These are phyloP conservation scores for Sparassis latifolia DNA, from an alignment of 1,284 basidiomycete genomes.

Conservation along the genomic window DNA sequence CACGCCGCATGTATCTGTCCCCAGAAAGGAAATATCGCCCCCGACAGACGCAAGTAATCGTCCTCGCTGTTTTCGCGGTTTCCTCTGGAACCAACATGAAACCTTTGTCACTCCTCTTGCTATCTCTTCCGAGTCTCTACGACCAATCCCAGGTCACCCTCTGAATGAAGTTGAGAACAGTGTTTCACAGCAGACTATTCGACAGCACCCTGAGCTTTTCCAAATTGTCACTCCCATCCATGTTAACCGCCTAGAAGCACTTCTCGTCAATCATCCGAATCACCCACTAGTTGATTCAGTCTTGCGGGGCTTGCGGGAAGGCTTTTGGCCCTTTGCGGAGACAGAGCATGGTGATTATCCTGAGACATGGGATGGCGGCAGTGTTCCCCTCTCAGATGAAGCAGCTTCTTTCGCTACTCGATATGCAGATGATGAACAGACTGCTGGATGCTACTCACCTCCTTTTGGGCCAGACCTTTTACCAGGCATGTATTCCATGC, in stretches of 20 bases:
- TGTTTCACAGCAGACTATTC: slow-evolving; percentile 1
- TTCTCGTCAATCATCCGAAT: slow-evolving; percentile 30
- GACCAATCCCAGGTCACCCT: slow-evolving; percentile 8
- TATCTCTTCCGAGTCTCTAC: background rate
- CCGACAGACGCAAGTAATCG: background rate
- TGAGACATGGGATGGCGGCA: slow-evolving; percentile 15
- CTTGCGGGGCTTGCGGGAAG: slow-evolving; percentile 15
- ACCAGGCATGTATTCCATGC: slow-evolving; percentile 40
- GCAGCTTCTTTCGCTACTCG: background rate
- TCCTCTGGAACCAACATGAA: background rate
- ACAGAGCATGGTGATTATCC: slow-evolving; percentile 15
- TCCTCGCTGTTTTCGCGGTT: background rate
- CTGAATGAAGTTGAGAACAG: slow-evolving; percentile 1
- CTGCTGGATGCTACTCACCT: slow-evolving; percentile 25
- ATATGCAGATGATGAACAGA: background rate
- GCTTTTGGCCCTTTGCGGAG: slow-evolving; percentile 23
- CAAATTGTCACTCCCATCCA: slow-evolving; percentile 30
- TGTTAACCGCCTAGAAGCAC: slow-evolving; percentile 21
- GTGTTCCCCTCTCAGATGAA: background rate
- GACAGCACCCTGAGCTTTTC: slow-evolving; percentile 23
- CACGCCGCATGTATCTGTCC: background rate
- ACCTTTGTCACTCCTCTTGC: background rate
- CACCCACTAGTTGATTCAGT: slow-evolving; percentile 29
- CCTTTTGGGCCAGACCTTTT: slow-evolving; percentile 31
- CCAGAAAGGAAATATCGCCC: background rate